Conservation (phyloP, 1,284 basidiomycete species). For the Anthracocystis panici-leucophaei region DNA sequence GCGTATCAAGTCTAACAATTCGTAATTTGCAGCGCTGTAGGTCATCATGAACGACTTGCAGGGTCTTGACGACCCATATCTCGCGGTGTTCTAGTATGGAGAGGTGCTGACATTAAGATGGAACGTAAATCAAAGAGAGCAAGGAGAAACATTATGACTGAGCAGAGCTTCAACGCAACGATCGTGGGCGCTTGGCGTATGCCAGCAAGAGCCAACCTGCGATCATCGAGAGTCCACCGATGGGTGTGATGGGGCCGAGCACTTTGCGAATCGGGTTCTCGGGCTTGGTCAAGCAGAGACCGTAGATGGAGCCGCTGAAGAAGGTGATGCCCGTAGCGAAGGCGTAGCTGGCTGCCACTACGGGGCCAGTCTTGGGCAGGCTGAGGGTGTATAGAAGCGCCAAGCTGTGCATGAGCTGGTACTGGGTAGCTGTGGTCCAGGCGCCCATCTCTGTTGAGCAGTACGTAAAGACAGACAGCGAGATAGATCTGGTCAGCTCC, state of each 20-base stretch:
- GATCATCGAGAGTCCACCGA: slow-evolving; percentile 65
- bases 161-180: slow-evolving; percentile 19
- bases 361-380: slow-evolving; percentile 39
- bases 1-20: neutral
- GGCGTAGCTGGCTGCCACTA: slow-evolving; percentile 53
- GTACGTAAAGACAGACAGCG: neutral
- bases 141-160: neutral
- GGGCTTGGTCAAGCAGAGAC: slow-evolving; percentile 60
- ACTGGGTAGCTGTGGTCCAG: slow-evolving; percentile 65
- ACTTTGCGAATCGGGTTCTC: slow-evolving; percentile 59
- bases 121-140: no score
- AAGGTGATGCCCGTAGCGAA: slow-evolving; percentile 65
- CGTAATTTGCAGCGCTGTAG: neutral
- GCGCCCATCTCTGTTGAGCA: slow-evolving; percentile 46
- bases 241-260: slow-evolving; percentile 61
- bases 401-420: slow-evolving; percentile 65
- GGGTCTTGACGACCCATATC: neutral
- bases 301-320: slow-evolving; percentile 67
- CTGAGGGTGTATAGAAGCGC: slow-evolving; percentile 59
- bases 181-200: slow-evolving; percentile 50
- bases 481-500: neutral
- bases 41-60: neutral
- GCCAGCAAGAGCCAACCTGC: slow-evolving; percentile 64
- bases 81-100: neutral
- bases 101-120: slow-evolving; percentile 1